Conservation (phyloP, 2,329 filamentous ascomycete species). For the Aschersonia sp. region DNA sequence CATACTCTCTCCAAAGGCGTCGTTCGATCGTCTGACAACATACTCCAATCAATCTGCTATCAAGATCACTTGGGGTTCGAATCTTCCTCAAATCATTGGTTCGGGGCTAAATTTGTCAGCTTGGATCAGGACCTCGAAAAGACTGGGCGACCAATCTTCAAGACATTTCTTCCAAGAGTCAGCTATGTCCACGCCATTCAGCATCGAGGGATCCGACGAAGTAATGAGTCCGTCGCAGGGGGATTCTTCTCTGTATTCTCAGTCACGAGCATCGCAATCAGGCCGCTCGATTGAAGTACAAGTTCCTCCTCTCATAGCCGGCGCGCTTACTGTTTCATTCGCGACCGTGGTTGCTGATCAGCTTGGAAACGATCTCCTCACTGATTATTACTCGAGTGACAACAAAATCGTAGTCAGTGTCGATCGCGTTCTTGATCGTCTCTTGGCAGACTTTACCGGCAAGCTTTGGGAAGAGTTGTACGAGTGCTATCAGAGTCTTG, state of each 20-base stretch:
- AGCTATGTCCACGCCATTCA: no score
- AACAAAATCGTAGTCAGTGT: conserved; percentile 18
- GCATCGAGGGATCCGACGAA: no score
- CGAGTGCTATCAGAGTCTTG: conserved; percentile 16
- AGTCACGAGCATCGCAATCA: conserved; percentile 13
- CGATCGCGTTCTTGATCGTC: conserved; percentile 20
- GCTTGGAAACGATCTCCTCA: conserved; percentile 20
- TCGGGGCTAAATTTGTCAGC: no score
- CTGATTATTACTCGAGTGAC: conserved; percentile 21
- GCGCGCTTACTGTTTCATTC: conserved; percentile 19
- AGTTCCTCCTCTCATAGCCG: conserved; percentile 20
- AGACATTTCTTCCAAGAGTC: no score
- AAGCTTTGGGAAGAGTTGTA: conserved; percentile 22
- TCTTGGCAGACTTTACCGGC: conserved; percentile 17
- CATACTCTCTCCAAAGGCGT: no score
- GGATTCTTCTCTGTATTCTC: conserved; percentile 15
- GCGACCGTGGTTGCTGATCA: conserved; percentile 18
- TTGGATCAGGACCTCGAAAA: no score
- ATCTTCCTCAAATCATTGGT: no score
- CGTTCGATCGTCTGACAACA: no score
- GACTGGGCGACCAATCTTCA: no score
- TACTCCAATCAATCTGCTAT: no score
- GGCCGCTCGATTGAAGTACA: conserved; percentile 16
- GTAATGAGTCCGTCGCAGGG: no score
- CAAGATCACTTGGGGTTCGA: no score